Evolutionary conservation across 2,329 filamentous ascomycete species (phyloP).

Genomic region (Pseudocercospora fijiensis): DNA sequence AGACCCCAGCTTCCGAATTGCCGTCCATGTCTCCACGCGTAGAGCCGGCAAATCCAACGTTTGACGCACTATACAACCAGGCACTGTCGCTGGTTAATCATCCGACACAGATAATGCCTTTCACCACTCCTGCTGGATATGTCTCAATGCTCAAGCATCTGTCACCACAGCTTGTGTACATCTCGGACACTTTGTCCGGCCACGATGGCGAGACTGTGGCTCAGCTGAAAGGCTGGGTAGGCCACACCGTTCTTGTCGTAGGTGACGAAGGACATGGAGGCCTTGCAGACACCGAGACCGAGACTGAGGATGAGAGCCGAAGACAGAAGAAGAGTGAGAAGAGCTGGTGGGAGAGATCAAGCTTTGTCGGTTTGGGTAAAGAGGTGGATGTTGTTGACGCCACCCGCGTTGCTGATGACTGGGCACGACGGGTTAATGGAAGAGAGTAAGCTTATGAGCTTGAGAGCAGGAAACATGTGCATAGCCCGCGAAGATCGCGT

Average conservation of each 20-base stretch:
- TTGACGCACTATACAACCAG: slow-evolving; percentile 77
- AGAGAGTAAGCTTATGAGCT: slow-evolving; percentile 38
- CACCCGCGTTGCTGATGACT: slow-evolving; percentile 79
- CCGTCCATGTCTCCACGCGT: slow-evolving; percentile 45
- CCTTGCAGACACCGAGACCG: slow-evolving; percentile 74
- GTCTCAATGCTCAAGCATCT: slow-evolving; percentile 84
- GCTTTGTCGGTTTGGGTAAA: slow-evolving; percentile 80
- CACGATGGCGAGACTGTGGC: slow-evolving; percentile 70
- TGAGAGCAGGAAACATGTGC: neutral
- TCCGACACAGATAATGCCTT: slow-evolving; percentile 83
- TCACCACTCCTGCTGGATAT: slow-evolving; percentile 78
- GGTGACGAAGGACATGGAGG: slow-evolving; percentile 76
- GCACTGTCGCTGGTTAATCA: slow-evolving; percentile 77
- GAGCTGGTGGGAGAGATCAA: slow-evolving; percentile 76
- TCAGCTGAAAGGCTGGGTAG: slow-evolving; percentile 63
- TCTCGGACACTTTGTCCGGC: slow-evolving; percentile 69
- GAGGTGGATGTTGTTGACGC: slow-evolving; percentile 87
- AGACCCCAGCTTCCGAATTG: slow-evolving; percentile 62
- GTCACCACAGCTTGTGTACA: slow-evolving; percentile 79
- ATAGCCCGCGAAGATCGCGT: neutral
- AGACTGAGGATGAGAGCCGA: slow-evolving; percentile 59
- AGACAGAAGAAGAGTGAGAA: slow-evolving; percentile 48
- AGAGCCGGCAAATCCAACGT: slow-evolving; percentile 46
- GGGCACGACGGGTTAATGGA: slow-evolving; percentile 73
- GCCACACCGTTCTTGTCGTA: slow-evolving; percentile 61